phyloP scores from a whole-genome alignment of 352 stramenopile species.

The Phytophthora palmivora region DNA sequence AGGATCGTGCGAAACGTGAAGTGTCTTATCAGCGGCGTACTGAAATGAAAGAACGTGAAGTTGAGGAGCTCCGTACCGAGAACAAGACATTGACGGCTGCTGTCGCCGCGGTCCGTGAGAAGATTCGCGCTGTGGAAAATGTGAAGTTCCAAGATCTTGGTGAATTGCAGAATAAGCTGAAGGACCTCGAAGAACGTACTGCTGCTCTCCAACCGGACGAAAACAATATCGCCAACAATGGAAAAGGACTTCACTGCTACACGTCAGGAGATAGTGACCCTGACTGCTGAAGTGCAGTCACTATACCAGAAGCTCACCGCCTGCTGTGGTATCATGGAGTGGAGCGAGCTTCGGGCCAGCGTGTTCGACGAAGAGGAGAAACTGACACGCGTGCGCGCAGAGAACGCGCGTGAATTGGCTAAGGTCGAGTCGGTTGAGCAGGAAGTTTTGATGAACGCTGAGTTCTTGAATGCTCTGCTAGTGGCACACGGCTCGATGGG shows the following conservation, averaged over 20 bases:
- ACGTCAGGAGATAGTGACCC: conserved; percentile 52
- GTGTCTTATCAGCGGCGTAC: conserved; percentile 48
- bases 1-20: conserved; percentile 49
- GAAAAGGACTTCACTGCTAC: conserved; percentile 55
- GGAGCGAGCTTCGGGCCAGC: conserved; percentile 56
- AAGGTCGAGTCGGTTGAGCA: conserved; percentile 58
- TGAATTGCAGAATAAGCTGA: conserved; percentile 40
- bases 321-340: conserved; percentile 67
- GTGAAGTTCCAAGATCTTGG: conserved; percentile 51
- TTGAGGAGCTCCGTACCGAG: conserved; percentile 47
- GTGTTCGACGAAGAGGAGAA: conserved; percentile 57
- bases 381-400: conserved; percentile 38
- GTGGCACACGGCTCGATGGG: conserved; percentile 35
- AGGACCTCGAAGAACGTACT: conserved; percentile 50
- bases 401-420: conserved; percentile 43
- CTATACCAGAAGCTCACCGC: conserved; percentile 62
- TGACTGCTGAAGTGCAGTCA: conserved; percentile 55
- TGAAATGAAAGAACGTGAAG: conserved; percentile 53
- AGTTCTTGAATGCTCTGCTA: conserved; percentile 65
- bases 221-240: conserved; percentile 31
- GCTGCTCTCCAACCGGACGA: conserved; percentile 44
- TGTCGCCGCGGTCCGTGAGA: conserved; percentile 46
- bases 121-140: conserved; percentile 53
- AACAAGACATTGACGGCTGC: conserved; percentile 48
- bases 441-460: conserved; percentile 63